Percentiles rank a stretch among this genome's conserved stretches.
These are phyloP conservation scores for Chenopodium album DNA, from an alignment of 148 eudicot species.

Conservation along the genomic window DNA sequence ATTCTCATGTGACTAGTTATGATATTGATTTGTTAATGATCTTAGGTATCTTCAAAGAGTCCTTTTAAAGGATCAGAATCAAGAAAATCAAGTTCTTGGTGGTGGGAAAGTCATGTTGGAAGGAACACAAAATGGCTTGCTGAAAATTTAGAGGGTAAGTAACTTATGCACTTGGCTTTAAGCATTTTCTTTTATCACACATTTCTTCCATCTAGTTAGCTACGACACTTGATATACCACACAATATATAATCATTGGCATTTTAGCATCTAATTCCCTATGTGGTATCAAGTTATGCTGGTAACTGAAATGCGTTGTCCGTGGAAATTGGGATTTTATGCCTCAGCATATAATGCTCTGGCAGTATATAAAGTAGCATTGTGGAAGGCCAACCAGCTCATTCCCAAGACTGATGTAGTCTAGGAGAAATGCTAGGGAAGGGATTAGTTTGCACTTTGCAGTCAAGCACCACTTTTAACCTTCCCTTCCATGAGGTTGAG, in stretches of 20 bases:
- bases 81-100: constrained; percentile 65
- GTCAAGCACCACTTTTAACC: neutral
- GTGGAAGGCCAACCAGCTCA: neutral
- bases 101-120: constrained; percentile 85
- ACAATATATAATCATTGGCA: neutral
- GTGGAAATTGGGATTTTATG: neutral
- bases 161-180: constrained; percentile 14
- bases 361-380: neutral
- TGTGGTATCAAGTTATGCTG: neutral
- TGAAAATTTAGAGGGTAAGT: constrained; percentile 75
- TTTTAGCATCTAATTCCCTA: neutral
- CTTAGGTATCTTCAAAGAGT: constrained; percentile 23
- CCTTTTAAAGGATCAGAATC: constrained; percentile 30
- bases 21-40: constrained; percentile 11
- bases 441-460: neutral
- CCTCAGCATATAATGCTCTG: neutral
- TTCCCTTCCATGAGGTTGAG: neutral
- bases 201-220: neutral
- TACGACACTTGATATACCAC: neutral
- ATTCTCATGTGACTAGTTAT: neutral
- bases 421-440: neutral
- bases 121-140: constrained; percentile 79
- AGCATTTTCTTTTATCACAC: neutral
- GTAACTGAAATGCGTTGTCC: neutral
- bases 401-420: neutral